A percentile compares a stretch with the other conserved stretches of the same genome.
Evolutionary conservation across 2,329 filamentous ascomycete species (phyloP).

Genomic region (Pestalotiopsis sp.): DNA sequence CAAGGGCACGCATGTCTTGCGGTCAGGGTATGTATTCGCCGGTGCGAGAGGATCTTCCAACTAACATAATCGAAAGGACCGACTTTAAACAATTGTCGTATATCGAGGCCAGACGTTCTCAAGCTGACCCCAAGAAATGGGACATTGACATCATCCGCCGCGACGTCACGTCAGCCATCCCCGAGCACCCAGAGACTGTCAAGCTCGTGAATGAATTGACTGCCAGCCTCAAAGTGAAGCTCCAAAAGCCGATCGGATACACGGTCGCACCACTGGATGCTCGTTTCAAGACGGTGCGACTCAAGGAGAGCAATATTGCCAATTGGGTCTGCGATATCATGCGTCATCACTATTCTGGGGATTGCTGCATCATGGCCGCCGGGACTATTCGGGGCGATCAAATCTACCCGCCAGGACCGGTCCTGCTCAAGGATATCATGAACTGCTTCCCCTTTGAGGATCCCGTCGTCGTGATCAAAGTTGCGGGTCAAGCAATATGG

Average conservation of each 20-base stretch:
- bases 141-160: slow-evolving; percentile 77
- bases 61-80: slow-evolving; percentile 46
- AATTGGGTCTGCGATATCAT: slow-evolving; percentile 94
- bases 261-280: slow-evolving; percentile 82
- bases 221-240: slow-evolving; percentile 71
- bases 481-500: slow-evolving; percentile 72
- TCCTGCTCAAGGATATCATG: slow-evolving; percentile 80
- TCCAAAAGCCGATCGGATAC: slow-evolving; percentile 83
- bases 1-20: slow-evolving; percentile 81
- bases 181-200: slow-evolving; percentile 63
- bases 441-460: slow-evolving; percentile 94
- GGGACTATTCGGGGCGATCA: slow-evolving; percentile 89
- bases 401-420: slow-evolving; percentile 79
- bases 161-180: slow-evolving; percentile 71
- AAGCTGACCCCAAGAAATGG: slow-evolving; percentile 58
- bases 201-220: slow-evolving; percentile 71
- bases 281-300: slow-evolving; percentile 80
- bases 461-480: slow-evolving; percentile 76
- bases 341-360: slow-evolving; percentile 78
- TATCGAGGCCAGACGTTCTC: slow-evolving; percentile 69
- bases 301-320: slow-evolving; percentile 79
- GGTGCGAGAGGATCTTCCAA: neutral
- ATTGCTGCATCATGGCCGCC: slow-evolving; percentile 82
- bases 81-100: slow-evolving; percentile 95
- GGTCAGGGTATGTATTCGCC: slow-evolving; percentile 55